Conservation (phyloP, 176 grass and related monocot genomes). For the Paspalum vaginatum region DNA sequence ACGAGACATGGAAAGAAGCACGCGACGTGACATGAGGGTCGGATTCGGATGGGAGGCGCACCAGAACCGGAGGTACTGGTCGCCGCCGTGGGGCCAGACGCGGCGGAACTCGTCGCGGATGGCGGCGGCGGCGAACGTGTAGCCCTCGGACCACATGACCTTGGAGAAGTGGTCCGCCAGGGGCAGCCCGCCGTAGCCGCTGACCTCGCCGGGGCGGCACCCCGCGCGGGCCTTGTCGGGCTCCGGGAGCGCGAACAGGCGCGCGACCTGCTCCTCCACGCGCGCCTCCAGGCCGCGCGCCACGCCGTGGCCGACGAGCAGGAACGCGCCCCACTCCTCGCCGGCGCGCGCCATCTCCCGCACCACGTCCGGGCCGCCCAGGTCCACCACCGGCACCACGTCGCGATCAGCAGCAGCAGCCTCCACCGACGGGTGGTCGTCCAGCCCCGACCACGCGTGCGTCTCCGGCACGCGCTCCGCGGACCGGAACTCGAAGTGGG, state of each 20-base stretch:
- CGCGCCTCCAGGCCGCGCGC: neutral
- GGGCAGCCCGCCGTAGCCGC: conserved; percentile 55
- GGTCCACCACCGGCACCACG: conserved; percentile 58
- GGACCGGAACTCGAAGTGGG: conserved; percentile 26
- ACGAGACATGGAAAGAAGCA: neutral
- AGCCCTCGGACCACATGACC: conserved; percentile 79
- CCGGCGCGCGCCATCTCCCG: conserved; percentile 40
- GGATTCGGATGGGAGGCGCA: no score
- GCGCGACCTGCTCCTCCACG: conserved; percentile 36
- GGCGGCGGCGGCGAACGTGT: conserved; percentile 47
- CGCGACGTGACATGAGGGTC: neutral
- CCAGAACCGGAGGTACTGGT: conserved; percentile 35
- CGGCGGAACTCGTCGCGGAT: conserved; percentile 48
- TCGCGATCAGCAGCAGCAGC: neutral
- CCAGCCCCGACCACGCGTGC: conserved; percentile 45
- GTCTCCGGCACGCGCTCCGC: conserved; percentile 50
- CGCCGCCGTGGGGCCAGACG: conserved; percentile 60
- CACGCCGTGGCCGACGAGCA: conserved; percentile 56
- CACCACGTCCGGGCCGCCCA: conserved; percentile 15
- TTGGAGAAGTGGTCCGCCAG: conserved; percentile 52
- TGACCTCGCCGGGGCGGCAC: neutral
- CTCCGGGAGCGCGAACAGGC: conserved; percentile 54
- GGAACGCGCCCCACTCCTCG: conserved; percentile 73
- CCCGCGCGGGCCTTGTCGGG: conserved; percentile 49
- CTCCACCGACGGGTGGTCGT: conserved; percentile 31